Evolutionary conservation across 257 asterid species (phyloP).

Genomic region (Handroanthus guayacan): DNA sequence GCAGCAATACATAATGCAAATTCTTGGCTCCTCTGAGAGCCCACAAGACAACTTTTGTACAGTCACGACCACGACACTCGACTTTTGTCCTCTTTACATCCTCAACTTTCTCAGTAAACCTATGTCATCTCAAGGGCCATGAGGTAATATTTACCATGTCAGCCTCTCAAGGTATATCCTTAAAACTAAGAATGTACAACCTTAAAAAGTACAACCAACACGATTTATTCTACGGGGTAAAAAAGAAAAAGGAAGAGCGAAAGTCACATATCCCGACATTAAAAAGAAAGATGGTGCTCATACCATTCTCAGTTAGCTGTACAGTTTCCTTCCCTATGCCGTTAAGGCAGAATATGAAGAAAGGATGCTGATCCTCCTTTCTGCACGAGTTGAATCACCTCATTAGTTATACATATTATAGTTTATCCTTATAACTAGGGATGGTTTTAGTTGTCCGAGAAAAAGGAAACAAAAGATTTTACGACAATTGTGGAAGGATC

Average conservation of each 20-base stretch:
- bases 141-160: constrained; percentile 47
- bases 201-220: constrained; percentile 69
- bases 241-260: background rate
- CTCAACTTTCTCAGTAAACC: constrained; percentile 51
- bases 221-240: constrained; percentile 41
- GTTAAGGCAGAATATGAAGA: constrained; percentile 50
- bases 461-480: background rate
- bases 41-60: constrained; percentile 30
- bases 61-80: constrained; percentile 40
- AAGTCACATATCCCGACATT: constrained; percentile 41
- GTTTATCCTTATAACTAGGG: background rate
- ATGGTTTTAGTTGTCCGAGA: background rate
- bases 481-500: too few relatives aligned
- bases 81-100: constrained; percentile 48
- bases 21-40: background rate
- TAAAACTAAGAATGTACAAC: constrained; percentile 64
- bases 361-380: constrained; percentile 73
- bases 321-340: constrained; percentile 52
- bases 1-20: constrained; percentile 1
- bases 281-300: constrained; percentile 35
- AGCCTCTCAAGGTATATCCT: constrained; percentile 55
- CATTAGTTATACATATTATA: background rate
- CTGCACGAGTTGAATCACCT: constrained; percentile 48
- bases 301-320: constrained; percentile 73
- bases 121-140: constrained; percentile 49